Base-by-base conservation (phyloP, 257 asterid genomes). In the Leptodermis oblonga region DNA sequence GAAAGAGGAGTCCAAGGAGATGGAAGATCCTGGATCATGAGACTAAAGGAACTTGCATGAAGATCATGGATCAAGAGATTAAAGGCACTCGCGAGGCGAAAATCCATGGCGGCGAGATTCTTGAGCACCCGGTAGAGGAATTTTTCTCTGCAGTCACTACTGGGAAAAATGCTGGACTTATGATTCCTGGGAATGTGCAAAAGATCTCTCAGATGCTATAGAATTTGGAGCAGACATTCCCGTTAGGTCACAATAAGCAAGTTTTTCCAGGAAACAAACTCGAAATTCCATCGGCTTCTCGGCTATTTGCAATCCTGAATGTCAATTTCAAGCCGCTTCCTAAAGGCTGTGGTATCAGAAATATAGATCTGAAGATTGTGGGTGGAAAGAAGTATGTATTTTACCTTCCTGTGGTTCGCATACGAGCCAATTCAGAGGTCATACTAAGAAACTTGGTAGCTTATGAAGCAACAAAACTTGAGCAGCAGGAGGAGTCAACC, bases 371-470 rank as follows among this genome's bases (percentile, higher is more conserved):
- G 9, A 3, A 56, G 62, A 14, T 14, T 12, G 4, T 20, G 5
- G 37, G 20, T 20, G 8, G 20, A 25, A 52, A 43, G 20, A 26
- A 17, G 18, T 49, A 8, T 0, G 5, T 0, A 7, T 8, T 71
- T 2, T 36, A 34, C 48, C 53, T 71, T 3, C 69, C 75, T 0
- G 62, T 48, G 5, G 23, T 71, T 15, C 28, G 30, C 13, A 28
- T 62, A 25, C 39, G 41, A 3, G 14, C 76, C 4, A 51, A 33
- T 25, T 72, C 76, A 13, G 76, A 72, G 30, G 76, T 72, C 25
- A 51, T 72, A 22, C 14, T 72, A 1, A 26, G 70, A 26, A 72
- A 72, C 28, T 33, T 72, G 60, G 68, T 56, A 20, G 77, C 77
- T 0, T 65, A 65, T 15, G 77, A 73, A 17, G 67, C 72, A 30